Base-by-base conservation (phyloP, 495 filamentous ascomycete genomes). In the Jackrogersella multiformis region DNA sequence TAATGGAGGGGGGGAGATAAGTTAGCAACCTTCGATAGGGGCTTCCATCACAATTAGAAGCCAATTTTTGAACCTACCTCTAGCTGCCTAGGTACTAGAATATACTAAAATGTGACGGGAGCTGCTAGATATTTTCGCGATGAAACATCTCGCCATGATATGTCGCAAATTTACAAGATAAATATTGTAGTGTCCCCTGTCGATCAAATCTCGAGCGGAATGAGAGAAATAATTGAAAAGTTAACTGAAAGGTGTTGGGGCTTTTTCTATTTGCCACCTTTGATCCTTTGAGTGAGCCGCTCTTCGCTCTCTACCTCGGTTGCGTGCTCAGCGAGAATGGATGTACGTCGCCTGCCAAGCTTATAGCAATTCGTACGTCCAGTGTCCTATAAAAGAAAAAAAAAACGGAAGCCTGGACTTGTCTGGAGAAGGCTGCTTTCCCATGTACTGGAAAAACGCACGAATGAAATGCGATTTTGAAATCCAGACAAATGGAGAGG, bases 391-490 rank as follows among this genome's bases (percentile, higher is more conserved):
- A n/a, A n/a, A n/a, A n/a, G n/a, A n/a, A n/a, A n/a, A n/a, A n/a
- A n/a, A n/a, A n/a, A n/a, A n/a, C n/a, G n/a, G n/a, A n/a, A n/a
- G n/a, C n/a, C n/a, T n/a, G n/a, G n/a, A n/a, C n/a, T n/a, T n/a
- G 41, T 52, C 39, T 53, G 38, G 36, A 30, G 53, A 56, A 56
- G 24, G 53, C 23, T 56, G 38, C 53, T 42, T 44, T 15, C 16
- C 23, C 12, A 23, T 60, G 39, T 23, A 49, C 30, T 21, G 51
- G 36, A 32, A 36, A 44, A 56, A 52, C 18, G 57, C 52, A 57
- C 64, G 46, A 62, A 62, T 58, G 39, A 62, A 46, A 62, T 56
- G 35, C 57, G 42, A 39, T 61, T 57, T 58, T 46, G 28, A 57
- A 45, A 58, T 60, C 28, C 42, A 59, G 26, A 54, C 62, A 53